Base-by-base conservation (phyloP, 2,329 filamentous ascomycete species). In the Coniochaeta prunicola region DNA sequence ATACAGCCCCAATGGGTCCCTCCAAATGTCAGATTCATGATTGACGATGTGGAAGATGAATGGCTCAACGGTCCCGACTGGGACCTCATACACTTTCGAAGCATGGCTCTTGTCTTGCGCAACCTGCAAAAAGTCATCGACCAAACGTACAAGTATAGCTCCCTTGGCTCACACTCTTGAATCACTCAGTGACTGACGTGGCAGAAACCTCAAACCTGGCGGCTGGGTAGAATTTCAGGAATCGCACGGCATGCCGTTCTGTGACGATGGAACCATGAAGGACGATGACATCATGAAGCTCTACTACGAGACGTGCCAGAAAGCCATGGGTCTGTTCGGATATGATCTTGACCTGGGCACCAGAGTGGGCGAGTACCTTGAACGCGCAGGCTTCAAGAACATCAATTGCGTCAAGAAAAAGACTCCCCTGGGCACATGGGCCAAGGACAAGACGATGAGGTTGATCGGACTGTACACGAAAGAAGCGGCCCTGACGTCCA, bases 31-130 rank as follows among this genome's bases (percentile, higher is more conserved):
- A 33, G 56, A 28, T 83, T 82, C 67, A 67, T 80, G 54, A 71
- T 84, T n/a, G 80, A 83, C 61, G 80, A 84, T 63, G 73, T 78
- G 9, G 77, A 81, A 63, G 73, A 79, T 58, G 70, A 76, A 10
- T 84, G 81, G 81, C 59, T 64, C 3, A 78, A 77, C 62, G 67
- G 72, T 13, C 26, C 40, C 2, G 68, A 78, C 61, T 82, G 81
- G 65, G 79, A 82, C 66, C 76, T 77, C 59, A 76, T 83, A 57
- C 80, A 82, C 64, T 68, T 73, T 34, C 73, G 80, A 26, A 71
- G 77, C 34, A 73, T 83, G 68, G 71, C 71, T 10, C 75, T 73
- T 17, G 74, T 74, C 55, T 76, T 83, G 55, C 66, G 70, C 12
- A 72, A 82, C 62, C 79, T 76, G 73, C 71, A 71, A 5, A 69